Base-by-base conservation (phyloP, 352 stramenopile species). In the Phytophthora meadii region DNA sequence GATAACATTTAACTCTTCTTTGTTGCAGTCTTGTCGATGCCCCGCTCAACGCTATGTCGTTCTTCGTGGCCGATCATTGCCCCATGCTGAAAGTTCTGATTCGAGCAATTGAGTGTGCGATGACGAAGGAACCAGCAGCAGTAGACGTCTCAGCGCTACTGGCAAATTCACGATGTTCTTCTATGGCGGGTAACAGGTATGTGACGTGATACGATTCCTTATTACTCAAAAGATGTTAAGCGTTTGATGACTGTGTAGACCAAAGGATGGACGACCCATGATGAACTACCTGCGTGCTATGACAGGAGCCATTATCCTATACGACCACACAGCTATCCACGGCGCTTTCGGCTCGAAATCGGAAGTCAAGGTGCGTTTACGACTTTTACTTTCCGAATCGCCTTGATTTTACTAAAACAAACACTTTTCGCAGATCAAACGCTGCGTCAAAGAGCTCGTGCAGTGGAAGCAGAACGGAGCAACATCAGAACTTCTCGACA, bases 31-130 rank as follows among this genome's bases (percentile, higher is more conserved):
- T 84, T 25, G 48, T 68, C 0, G 78, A 87, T 19, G 70, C 74
- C 1, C 71, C 75, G 6, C 61, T 86, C 47, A 80, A 88, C 47
- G 59, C 68, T 1, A 77, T 89, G 39, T 89, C 81, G 19, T 82
- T 89, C 68, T 89, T 89, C 34, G 76, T 89, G 42, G 79, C 78
- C 11, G 72, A 89, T 24, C 74, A 87, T 46, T 81, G 61, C 27
- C 81, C 81, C 30, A 88, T 88, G 81, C 67, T 87, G 36, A 86
- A 85, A 68, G 68, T 76, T 25, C 49, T 89, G 24, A 61, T 79
- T 45, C 69, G 72, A 48, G 77, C 76, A 17, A 70, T 84, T 14
- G 74, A 84, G 39, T 58, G 62, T 32, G 60, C 72, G 11, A 74
- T 73, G 42, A 68, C 52, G 30, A 76, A 82, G 42, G 72, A 85